Evolutionary conservation across 345 rosid species (phyloP).

Genomic region (Boechera stricta): DNA sequence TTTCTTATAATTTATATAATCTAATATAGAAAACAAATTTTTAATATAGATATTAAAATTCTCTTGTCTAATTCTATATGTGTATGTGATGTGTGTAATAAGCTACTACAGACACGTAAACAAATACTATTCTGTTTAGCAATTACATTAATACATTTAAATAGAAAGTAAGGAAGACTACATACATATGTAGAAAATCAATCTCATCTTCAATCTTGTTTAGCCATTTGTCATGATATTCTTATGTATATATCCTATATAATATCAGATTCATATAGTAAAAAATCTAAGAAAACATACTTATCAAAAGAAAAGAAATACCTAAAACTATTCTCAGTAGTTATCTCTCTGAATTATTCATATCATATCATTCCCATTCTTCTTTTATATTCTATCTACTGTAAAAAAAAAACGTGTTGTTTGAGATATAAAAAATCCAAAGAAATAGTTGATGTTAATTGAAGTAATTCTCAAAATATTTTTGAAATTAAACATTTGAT

Average conservation of each 20-base stretch:
- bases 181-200: background rate
- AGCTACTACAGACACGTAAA: background rate
- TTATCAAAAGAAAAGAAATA: background rate
- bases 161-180: background rate
- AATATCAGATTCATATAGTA: background rate
- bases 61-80: background rate
- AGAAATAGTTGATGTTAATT: background rate
- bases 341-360: conserved; percentile 4
- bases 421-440: background rate
- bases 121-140: background rate
- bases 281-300: background rate
- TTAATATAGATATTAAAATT: background rate
- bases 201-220: background rate
- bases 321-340: background rate
- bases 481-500: background rate
- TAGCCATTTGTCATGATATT: background rate
- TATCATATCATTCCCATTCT: background rate
- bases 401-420: background rate
- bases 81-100: background rate
- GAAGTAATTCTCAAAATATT: background rate
- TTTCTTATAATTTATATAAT: too few species aligned
- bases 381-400: background rate
- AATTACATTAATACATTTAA: background rate
- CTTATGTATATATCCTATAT: background rate
- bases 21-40: background rate